These are phyloP conservation scores for Dactylellina sp. DNA, from an alignment of 2,329 filamentous ascomycete genomes.

Conservation along the genomic window DNA sequence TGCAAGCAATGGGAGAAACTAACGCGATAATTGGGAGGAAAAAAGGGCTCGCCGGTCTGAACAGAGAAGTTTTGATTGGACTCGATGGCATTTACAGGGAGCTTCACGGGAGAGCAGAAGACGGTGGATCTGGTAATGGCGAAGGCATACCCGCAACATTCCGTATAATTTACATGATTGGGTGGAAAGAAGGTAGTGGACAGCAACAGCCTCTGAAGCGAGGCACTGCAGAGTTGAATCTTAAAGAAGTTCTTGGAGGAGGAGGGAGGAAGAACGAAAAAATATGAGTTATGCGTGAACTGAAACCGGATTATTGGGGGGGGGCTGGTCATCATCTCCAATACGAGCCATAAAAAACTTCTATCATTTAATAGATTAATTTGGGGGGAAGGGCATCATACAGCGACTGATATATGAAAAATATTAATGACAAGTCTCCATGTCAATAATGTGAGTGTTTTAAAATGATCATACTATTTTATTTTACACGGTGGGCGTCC, in stretches of 20 bases:
- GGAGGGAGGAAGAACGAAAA: too few relatives aligned
- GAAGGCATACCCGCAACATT: slow-evolving; percentile 84
- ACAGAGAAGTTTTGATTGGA: slow-evolving; percentile 85
- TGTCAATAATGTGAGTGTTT: too few relatives aligned
- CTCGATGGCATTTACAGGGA: slow-evolving; percentile 88
- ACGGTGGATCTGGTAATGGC: slow-evolving; percentile 59
- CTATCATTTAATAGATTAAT: too few relatives aligned
- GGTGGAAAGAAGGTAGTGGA: slow-evolving; percentile 86
- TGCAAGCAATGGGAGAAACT: slow-evolving; percentile 95
- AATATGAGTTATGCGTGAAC: too few relatives aligned
- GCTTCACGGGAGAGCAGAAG: slow-evolving; percentile 83
- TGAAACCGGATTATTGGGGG: too few relatives aligned
- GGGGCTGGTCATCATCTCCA: too few relatives aligned
- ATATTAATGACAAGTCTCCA: slow-evolving; percentile 11
- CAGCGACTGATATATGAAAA: too few relatives aligned
- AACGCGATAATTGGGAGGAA: slow-evolving; percentile 90
- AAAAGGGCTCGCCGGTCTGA: slow-evolving; percentile 74
- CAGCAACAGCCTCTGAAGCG: slow-evolving; percentile 83
- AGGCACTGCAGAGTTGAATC: slow-evolving; percentile 85
- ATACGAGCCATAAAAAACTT: too few relatives aligned
- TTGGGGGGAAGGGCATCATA: too few relatives aligned
- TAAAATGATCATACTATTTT: too few relatives aligned
- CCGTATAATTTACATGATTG: slow-evolving; percentile 87
- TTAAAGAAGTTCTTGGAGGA: slow-evolving; percentile 81
- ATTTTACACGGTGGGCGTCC: slow-evolving; percentile 41